Conservation (phyloP, 2,329 filamentous ascomycete genomes). For the Fusarium tjaetaba region DNA sequence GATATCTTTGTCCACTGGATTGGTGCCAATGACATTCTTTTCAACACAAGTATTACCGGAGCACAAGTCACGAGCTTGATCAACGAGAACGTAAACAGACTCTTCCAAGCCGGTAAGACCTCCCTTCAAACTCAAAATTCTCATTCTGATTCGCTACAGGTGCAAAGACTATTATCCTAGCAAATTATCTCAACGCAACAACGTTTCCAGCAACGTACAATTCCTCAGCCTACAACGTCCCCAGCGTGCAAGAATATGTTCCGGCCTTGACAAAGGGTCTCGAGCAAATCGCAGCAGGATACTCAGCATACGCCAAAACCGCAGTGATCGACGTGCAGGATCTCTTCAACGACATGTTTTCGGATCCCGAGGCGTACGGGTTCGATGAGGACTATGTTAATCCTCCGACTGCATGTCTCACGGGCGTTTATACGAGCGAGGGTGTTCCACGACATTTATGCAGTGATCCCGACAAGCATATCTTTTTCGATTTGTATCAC, state of each 20-base stretch:
- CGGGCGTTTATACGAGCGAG: slow-evolving; percentile 18
- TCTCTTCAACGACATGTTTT: background rate
- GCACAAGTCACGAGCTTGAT: slow-evolving; percentile 15
- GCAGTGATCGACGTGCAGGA: background rate
- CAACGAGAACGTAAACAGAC: background rate
- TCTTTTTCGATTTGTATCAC: slow-evolving; percentile 28
- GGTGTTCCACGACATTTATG: slow-evolving; percentile 15
- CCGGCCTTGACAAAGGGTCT: background rate
- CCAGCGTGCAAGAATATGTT: background rate
- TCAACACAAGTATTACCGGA: slow-evolving; percentile 27
- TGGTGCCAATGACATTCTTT: slow-evolving; percentile 26
- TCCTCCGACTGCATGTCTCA: slow-evolving; percentile 24
- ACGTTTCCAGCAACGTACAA: slow-evolving; percentile 20
- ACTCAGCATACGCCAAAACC: slow-evolving; percentile 1
- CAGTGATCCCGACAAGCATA: slow-evolving; percentile 17
- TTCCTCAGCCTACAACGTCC: slow-evolving; percentile 8
- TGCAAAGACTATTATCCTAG: slow-evolving; percentile 14
- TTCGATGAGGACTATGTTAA: slow-evolving; percentile 16
- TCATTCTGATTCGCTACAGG: background rate
- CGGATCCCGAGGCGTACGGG: background rate
- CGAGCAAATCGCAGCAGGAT: slow-evolving; percentile 4
- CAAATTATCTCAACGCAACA: slow-evolving; percentile 17
- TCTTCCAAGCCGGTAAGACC: slow-evolving; percentile 14
- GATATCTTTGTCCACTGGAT: slow-evolving; percentile 33
- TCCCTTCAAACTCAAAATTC: rapidly evolving